These are phyloP conservation scores for Xylariaceae sp. DNA, from an alignment of 2,329 filamentous ascomycete species.

Conservation along the genomic window DNA sequence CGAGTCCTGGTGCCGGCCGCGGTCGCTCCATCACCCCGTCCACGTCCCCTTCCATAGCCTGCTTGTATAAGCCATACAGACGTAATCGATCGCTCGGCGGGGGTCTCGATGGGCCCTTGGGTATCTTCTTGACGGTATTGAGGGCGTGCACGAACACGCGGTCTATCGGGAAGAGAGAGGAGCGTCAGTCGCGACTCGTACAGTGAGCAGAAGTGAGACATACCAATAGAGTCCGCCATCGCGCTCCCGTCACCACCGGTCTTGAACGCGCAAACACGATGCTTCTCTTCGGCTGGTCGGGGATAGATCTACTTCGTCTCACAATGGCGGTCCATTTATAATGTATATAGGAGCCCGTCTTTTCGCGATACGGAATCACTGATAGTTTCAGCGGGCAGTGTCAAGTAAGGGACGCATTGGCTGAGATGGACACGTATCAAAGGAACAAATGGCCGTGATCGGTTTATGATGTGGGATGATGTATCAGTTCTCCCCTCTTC, in stretches of 20 bases:
- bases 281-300: no score
- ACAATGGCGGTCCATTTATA: not conserved
- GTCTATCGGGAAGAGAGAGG: slow-evolving; percentile 52
- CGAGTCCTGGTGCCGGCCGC: slow-evolving; percentile 40
- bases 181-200: slow-evolving; percentile 6
- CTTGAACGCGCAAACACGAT: slow-evolving; percentile 9
- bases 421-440: not conserved
- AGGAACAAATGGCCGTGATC: not conserved
- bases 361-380: not conserved
- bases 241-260: slow-evolving; percentile 16
- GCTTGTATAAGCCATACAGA: slow-evolving; percentile 97
- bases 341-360: not conserved
- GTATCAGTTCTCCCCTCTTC: not conserved
- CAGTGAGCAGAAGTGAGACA: slow-evolving; percentile 1
- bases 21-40: slow-evolving; percentile 90
- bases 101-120: slow-evolving; percentile 82
- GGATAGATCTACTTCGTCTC: not conserved
- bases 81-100: slow-evolving; percentile 79
- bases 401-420: not conserved
- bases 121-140: slow-evolving; percentile 97
- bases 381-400: not conserved
- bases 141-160: slow-evolving; percentile 98
- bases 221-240: slow-evolving; percentile 52
- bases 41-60: slow-evolving; percentile 97
- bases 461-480: not conserved